A percentile compares a stretch with the other conserved stretches of the same genome.
These are phyloP conservation scores for Nannizzia gypsea DNA, from an alignment of 2,329 filamentous ascomycete species.

Conservation along the genomic window DNA sequence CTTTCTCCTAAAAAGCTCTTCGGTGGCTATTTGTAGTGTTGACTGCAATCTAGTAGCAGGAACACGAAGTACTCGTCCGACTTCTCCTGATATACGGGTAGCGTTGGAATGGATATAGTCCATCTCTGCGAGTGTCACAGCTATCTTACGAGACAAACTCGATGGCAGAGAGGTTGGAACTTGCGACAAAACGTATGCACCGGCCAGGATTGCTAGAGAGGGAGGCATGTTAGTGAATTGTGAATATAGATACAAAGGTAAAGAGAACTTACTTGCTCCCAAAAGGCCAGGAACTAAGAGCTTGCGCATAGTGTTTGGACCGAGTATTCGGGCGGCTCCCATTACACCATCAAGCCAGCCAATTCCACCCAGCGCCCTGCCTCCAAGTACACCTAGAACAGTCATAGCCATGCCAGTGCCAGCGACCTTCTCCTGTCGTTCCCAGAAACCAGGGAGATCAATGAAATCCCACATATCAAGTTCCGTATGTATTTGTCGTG, in stretches of 20 bases:
- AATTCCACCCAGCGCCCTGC: slow-evolving; percentile 67
- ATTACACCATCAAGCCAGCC: slow-evolving; percentile 84
- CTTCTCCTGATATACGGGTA: slow-evolving; percentile 67
- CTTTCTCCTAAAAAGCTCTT: slow-evolving; percentile 65
- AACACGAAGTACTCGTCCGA: slow-evolving; percentile 76
- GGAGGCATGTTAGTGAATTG: slow-evolving; percentile 9
- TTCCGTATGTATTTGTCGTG: slow-evolving; percentile 73
- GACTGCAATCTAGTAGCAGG: slow-evolving; percentile 79
- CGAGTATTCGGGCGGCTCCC: slow-evolving; percentile 66
- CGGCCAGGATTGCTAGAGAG: slow-evolving; percentile 54
- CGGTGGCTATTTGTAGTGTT: slow-evolving; percentile 70
- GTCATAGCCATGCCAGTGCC: slow-evolving; percentile 92
- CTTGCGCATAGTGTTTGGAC: slow-evolving; percentile 66
- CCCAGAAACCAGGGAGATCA: slow-evolving; percentile 68
- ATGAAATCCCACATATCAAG: slow-evolving; percentile 91
- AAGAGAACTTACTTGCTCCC: slow-evolving; percentile 55
- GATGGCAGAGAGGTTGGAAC: slow-evolving; percentile 83
- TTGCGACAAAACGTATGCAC: slow-evolving; percentile 70
- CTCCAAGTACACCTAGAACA: slow-evolving; percentile 72
- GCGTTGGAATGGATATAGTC: slow-evolving; percentile 92
- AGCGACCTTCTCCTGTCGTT: slow-evolving; percentile 86
- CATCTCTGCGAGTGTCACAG: slow-evolving; percentile 62
- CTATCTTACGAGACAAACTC: slow-evolving; percentile 74
- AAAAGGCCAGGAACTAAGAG: slow-evolving; percentile 71
- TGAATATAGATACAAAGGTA: slow-evolving; percentile 21